Evolutionary conservation across 208 protist genomes (phyloP), one percentile per base, ranked within the genome.

Genomic region (Herpetomonas samuelpessoai): DNA sequence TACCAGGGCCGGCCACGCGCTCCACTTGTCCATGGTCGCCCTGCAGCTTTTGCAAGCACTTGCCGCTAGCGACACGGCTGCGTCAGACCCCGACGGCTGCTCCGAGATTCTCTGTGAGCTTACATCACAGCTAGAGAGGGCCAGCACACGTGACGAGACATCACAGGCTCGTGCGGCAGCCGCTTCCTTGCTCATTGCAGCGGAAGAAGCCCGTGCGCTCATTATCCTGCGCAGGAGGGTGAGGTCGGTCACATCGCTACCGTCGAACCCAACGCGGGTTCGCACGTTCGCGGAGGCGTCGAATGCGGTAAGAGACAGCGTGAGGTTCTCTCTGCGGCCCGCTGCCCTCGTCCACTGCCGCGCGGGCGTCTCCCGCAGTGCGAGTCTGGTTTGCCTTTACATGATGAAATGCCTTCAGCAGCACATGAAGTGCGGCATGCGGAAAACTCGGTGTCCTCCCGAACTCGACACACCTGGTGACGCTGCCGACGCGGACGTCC

Each of bases 321-420:
- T 49, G 10, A 35, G 26, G 19, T 27, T 25, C 29, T 16, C 21
- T 29, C 50, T 24, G n/a, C 47, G 2, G 39, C 24, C 52, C 30
- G 38, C 27, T 59, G 21, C n/a, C 21, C n/a, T 96, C n/a, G 79
- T 96, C 35, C 89, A 96, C 60, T 96, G 89, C 52, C 48, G 81
- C 35, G 72, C 83, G 29, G 89, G 89, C 16, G 74, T 82, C 10
- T 93, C 86, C 21, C 78, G 89, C 26, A 96, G 89, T 56, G 71
- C 81, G 9, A 84, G 71, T 44, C 69, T 92, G 14, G 79, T 93
- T 41, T 60, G 86, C 51, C 60, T 74, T 24, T 91, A 86, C 76
- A 73, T 80, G 61, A 77, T 72, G 70, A 62, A 44, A 14, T 19
- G 44, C 41, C 25, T 62, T 6, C 39, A 27, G 3, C 22, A 52